These are phyloP conservation scores for Sugiyamaella qingdaonensis DNA, from an alignment of 805 yeast species.

Conservation along the genomic window DNA sequence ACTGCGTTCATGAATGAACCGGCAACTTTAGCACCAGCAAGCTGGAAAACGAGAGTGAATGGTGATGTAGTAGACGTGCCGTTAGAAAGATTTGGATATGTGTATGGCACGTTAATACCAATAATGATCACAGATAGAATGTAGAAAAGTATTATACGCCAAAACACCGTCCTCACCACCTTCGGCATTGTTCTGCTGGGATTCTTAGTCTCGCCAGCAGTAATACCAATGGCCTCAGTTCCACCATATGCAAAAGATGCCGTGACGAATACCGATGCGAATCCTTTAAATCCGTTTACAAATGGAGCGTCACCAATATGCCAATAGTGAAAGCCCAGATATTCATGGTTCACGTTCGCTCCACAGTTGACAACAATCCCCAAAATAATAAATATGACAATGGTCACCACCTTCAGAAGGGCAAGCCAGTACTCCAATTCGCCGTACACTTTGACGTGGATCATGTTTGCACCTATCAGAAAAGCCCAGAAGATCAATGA, in stretches of 20 bases:
- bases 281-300: conserved; percentile 33
- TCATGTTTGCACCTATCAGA: conserved; percentile 42
- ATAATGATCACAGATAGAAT: conserved; percentile 52
- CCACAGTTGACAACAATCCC: conserved; percentile 58
- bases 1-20: conserved; percentile 56
- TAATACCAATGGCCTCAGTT: conserved; percentile 52
- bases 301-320: conserved; percentile 44
- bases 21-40: conserved; percentile 43
- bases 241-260: conserved; percentile 58
- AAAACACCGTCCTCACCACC: conserved; percentile 53
- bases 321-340: conserved; percentile 56
- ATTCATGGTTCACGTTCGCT: conserved; percentile 46
- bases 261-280: conserved; percentile 53
- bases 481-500: conserved; percentile 52
- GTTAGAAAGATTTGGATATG: conserved; percentile 42
- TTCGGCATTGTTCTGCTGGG: conserved; percentile 55
- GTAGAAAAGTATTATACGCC: conserved; percentile 51
- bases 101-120: conserved; percentile 57
- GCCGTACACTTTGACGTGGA: conserved; percentile 52
- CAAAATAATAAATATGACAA: conserved; percentile 57
- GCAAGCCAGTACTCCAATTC: conserved; percentile 69
- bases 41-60: conserved; percentile 40
- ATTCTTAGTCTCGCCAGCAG: conserved; percentile 59
- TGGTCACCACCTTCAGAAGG: conserved; percentile 57
- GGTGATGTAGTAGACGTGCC: conserved; percentile 45